A percentile compares a stretch with the other conserved stretches of the same genome.
Evolutionary conservation across 345 rosid species (phyloP).

Genomic region (Geranium brycei): DNA sequence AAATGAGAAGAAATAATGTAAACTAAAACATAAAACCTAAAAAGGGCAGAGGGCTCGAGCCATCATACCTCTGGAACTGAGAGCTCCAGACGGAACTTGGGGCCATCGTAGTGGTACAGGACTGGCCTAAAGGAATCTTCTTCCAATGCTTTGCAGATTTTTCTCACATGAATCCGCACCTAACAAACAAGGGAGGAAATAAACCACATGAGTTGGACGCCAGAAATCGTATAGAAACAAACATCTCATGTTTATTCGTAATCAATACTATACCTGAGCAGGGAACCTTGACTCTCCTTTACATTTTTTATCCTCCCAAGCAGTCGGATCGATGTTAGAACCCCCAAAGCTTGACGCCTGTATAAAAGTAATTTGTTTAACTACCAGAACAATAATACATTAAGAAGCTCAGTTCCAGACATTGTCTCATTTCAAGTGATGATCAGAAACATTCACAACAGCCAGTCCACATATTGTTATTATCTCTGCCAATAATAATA

Average conservation of each 20-base stretch:
- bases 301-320: conserved; percentile 98
- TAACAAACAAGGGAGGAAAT: conserved; percentile 8
- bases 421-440: no score
- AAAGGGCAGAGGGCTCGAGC: neutral
- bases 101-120: conserved; percentile 92
- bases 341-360: conserved; percentile 96
- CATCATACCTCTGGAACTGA: conserved; percentile 84
- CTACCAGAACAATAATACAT: neutral
- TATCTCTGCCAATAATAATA: neutral
- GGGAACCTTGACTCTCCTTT: conserved; percentile 99
- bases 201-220: no score
- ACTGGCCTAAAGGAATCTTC: conserved; percentile 96
- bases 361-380: conserved; percentile 7
- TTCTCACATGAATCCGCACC: conserved; percentile 81
- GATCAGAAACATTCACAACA: no score
- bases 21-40: neutral
- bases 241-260: neutral
- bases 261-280: conserved; percentile 56
- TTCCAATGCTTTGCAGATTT: conserved; percentile 88
- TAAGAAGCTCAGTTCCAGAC: neutral
- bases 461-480: no score
- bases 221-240: neutral
- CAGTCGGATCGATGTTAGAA: conserved; percentile 94
- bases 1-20: conserved; percentile 1
- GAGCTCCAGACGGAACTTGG: conserved; percentile 94